Base-by-base conservation (phyloP, 2,329 filamentous ascomycete genomes). In the Cladosporium halotolerans region DNA sequence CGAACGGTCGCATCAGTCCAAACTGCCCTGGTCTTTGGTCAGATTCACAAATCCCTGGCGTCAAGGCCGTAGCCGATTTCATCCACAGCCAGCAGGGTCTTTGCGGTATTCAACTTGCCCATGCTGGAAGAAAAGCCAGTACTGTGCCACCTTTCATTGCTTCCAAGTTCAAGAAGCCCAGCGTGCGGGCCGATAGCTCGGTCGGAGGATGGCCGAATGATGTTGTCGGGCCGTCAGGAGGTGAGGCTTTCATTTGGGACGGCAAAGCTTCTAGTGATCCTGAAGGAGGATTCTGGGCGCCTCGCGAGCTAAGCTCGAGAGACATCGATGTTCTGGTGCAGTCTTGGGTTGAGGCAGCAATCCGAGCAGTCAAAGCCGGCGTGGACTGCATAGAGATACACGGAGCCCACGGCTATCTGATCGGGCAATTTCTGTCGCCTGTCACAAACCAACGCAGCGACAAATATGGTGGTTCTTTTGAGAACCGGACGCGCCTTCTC, bases 351-450 rank as follows among this genome's bases (percentile, higher is more conserved):
- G 76, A 76, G 34, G 80, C 88, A 1, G 70, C 91, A 2, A 72
- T 79, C 55, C 68, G 74, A 16, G 65, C 72, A 10, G 57, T 77
- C 4, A 65, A 66, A 33, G 86, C 84, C 1, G 89, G 89, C 0
- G 79, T 88, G 34, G 89, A 95, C 66, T 79, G 84, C 3, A 82
- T 93, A 54, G 89, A 95, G 67, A 81, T 95, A 43, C 88, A 93
- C 72, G 80, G 78, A 58, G 89, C 88, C 0, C 88, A 93, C 63
- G 88, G 89, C 1, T 93, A 91, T 63, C 77, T 93, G 0, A 72
- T 92, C 0, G 81, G 83, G 59, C 72, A 76, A 6, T 92, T 92
- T 72, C 57, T 90, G 2, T 83, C 81, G 0, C 86, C 87, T 0
- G 77, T 78, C 0, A 76, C 77, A 8, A 93, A 93, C 68, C 73